Evolutionary conservation across 148 eudicot species (phyloP).

Genomic region (Vaccinium corymbosum): DNA sequence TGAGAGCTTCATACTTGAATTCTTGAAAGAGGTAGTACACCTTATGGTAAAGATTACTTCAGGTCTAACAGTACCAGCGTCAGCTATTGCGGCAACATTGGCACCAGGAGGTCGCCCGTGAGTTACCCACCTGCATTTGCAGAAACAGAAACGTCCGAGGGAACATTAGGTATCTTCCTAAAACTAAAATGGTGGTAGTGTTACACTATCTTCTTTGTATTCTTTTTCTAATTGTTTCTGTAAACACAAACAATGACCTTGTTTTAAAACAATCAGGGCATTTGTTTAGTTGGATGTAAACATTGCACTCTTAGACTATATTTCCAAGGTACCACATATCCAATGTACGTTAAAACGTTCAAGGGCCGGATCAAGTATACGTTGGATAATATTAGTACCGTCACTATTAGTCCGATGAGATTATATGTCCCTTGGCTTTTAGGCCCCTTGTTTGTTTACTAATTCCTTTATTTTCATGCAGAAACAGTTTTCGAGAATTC

Average conservation of each 20-base stretch:
- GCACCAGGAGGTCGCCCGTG: constrained; percentile 87
- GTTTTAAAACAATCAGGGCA: no score
- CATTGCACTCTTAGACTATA: no score
- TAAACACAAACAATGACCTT: neutral
- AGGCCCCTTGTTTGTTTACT: no score
- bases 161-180: neutral
- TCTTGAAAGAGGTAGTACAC: constrained; percentile 26
- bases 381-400: neutral
- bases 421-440: no score
- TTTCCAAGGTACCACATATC: no score
- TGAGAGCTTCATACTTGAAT: neutral
- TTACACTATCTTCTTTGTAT: no score
- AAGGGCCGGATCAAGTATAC: no score
- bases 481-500: no score
- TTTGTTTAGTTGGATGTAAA: no score
- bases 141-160: neutral
- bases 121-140: constrained; percentile 49
- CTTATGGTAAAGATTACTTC: constrained; percentile 64
- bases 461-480: no score
- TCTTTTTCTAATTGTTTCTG: neutral
- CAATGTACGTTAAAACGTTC: no score
- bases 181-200: no score
- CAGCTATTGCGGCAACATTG: constrained; percentile 76
- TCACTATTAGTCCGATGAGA: neutral
- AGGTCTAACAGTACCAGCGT: constrained; percentile 48